A percentile compares a stretch with the other conserved stretches of the same genome.
These are phyloP conservation scores for Physcomitrium patens DNA, from an alignment of 225 moss, liverwort and hornwort species.

Conservation along the genomic window DNA sequence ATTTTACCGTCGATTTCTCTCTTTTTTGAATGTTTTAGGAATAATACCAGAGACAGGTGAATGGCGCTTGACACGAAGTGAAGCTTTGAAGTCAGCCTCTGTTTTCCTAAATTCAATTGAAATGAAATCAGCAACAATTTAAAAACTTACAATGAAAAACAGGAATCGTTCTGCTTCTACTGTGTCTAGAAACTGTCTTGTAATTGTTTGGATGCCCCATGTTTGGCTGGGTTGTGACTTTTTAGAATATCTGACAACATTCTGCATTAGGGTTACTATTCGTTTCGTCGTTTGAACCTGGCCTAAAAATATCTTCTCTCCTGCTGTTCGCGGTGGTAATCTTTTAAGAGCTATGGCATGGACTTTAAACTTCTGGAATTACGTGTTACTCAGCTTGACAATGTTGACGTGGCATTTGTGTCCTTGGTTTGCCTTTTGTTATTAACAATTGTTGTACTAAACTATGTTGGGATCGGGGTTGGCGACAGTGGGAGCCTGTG, in stretches of 20 bases:
- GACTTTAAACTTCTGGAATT: background rate
- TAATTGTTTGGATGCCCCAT: background rate
- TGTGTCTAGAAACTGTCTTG: background rate
- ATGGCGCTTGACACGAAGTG: slow-evolving; percentile 13
- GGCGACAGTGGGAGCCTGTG: slow-evolving; percentile 63
- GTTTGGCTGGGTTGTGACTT: background rate
- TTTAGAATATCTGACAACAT: background rate
- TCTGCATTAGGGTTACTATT: slow-evolving; percentile 29
- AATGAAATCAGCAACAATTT: background rate
- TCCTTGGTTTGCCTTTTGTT: slow-evolving; percentile 3
- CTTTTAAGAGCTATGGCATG: background rate
- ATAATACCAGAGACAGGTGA: slow-evolving; percentile 25
- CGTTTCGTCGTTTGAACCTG: background rate
- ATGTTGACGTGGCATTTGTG: slow-evolving; percentile 2
- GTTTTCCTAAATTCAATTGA: background rate
- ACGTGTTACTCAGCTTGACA: background rate
- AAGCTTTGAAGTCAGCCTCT: background rate
- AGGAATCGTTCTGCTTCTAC: background rate
- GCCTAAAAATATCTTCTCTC: background rate
- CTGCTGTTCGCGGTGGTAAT: background rate
- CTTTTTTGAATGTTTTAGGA: background rate
- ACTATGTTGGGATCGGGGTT: slow-evolving; percentile 30
- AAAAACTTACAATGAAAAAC: background rate
- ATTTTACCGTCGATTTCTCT: background rate
- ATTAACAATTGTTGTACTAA: background rate